These are phyloP conservation scores for Aspergillus hortae DNA, from an alignment of 2,329 filamentous ascomycete species.

Conservation along the genomic window DNA sequence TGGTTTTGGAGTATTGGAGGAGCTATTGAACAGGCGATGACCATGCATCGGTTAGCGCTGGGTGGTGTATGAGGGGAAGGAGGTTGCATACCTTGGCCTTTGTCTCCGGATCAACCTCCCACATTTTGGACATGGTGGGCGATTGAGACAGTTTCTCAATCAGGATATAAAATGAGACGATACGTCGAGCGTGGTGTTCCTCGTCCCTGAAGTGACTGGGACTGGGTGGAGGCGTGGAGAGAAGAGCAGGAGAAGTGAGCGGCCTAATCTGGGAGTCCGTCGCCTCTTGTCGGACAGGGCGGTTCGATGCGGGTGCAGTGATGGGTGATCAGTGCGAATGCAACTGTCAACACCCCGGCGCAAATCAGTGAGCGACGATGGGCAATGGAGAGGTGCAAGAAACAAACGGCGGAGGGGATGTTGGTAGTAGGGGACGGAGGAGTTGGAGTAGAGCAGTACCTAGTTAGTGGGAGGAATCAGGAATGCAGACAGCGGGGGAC, in stretches of 20 bases:
- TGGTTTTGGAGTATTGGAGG: constrained; percentile 83
- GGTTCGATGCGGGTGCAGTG: too few relatives aligned
- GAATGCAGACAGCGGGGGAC: neutral
- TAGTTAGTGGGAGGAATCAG: neutral
- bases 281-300: neutral
- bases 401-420: too few relatives aligned
- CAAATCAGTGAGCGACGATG: too few relatives aligned
- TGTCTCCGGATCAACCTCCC: constrained; percentile 98
- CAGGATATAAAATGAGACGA: neutral
- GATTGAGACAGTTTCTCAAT: neutral
- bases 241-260: neutral
- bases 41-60: neutral
- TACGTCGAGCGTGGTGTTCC: neutral
- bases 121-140: constrained; percentile 68
- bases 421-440: too few relatives aligned
- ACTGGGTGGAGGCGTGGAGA: neutral
- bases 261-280: neutral
- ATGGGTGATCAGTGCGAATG: too few relatives aligned
- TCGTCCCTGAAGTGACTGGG: neutral
- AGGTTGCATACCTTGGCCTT: constrained; percentile 71
- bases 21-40: constrained; percentile 54
- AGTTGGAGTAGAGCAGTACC: neutral
- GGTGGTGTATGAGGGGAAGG: neutral
- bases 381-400: too few relatives aligned
- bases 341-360: too few relatives aligned